phyloP scores from a whole-genome alignment of 2,329 filamentous ascomycete species.

The Claviceps spartinae region DNA sequence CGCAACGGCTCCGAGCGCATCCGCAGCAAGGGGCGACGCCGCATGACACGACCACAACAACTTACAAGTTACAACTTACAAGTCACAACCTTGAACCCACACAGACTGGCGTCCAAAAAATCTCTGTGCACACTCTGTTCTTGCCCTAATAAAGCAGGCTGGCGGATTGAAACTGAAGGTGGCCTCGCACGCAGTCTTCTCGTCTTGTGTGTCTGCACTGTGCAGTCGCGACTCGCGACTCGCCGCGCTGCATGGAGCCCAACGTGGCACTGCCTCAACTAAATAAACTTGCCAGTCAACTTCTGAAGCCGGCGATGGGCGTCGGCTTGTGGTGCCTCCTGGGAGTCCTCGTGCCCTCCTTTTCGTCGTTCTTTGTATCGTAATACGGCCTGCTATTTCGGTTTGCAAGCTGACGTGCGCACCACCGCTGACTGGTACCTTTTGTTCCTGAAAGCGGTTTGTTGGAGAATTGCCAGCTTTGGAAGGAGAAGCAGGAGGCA shows the following conservation, averaged over 20 bases:
- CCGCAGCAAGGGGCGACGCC: no score
- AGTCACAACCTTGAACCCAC: no score
- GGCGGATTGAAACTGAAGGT: neutral
- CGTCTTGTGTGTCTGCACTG: neutral
- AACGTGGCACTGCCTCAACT: constrained; percentile 1
- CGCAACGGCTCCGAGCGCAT: no score
- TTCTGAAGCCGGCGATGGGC: neutral
- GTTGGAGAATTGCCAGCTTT: neutral
- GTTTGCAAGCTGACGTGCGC: neutral
- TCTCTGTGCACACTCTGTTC: neutral
- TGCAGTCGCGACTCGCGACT: neutral
- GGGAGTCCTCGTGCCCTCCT: neutral
- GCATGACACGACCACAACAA: no score
- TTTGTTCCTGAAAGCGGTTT: no score
- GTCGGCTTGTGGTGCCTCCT: neutral
- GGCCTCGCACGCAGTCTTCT: neutral
- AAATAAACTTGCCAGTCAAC: neutral
- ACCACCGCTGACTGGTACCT: no score
- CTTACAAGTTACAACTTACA: no score
- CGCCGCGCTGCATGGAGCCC: neutral
- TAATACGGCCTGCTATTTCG: neutral
- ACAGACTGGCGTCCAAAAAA: no score
- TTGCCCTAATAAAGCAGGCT: neutral
- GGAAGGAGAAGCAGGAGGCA: neutral
- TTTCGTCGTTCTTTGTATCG: neutral